phyloP scores from a whole-genome alignment of 2,329 filamentous ascomycete species.

The Madurella mycetomatis region DNA sequence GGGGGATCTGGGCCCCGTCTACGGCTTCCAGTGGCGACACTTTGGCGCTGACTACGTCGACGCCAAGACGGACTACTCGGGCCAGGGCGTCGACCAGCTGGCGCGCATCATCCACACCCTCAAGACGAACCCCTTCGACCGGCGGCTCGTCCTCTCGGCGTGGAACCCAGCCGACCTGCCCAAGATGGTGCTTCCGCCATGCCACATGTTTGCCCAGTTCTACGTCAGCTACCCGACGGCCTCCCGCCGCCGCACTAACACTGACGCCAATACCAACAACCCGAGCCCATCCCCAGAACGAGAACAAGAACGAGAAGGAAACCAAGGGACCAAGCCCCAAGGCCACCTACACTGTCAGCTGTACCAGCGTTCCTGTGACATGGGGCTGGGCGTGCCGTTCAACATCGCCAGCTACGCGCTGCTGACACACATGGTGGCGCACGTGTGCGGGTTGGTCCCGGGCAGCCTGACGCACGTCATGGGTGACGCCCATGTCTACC shows the following conservation, averaged over 20 bases:
- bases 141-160: slow-evolving; percentile 82
- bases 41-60: slow-evolving; percentile 90
- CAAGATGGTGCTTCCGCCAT: slow-evolving; percentile 89
- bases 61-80: slow-evolving; percentile 73
- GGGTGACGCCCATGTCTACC: slow-evolving; percentile 96
- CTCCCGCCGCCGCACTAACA: neutral
- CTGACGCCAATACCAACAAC: neutral
- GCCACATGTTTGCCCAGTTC: slow-evolving; percentile 97
- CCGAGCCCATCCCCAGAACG: neutral
- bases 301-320: slow-evolving; percentile 27
- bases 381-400: slow-evolving; percentile 95
- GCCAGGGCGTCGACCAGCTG: slow-evolving; percentile 88
- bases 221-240: slow-evolving; percentile 71
- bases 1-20: slow-evolving; percentile 91
- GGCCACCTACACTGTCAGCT: slow-evolving; percentile 81
- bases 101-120: slow-evolving; percentile 87
- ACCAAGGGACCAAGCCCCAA: slow-evolving; percentile 36
- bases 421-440: slow-evolving; percentile 90
- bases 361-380: slow-evolving; percentile 93
- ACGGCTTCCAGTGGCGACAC: slow-evolving; percentile 98
- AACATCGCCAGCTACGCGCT: slow-evolving; percentile 95
- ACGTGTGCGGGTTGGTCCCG: slow-evolving; percentile 77
- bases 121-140: slow-evolving; percentile 76
- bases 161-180: slow-evolving; percentile 88
- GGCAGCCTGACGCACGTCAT: slow-evolving; percentile 91